A percentile compares a stretch with the other conserved stretches of the same genome.
Evolutionary conservation across 495 filamentous ascomycete species (phyloP).

Genomic region (Penicillium macrosclerotiorum): DNA sequence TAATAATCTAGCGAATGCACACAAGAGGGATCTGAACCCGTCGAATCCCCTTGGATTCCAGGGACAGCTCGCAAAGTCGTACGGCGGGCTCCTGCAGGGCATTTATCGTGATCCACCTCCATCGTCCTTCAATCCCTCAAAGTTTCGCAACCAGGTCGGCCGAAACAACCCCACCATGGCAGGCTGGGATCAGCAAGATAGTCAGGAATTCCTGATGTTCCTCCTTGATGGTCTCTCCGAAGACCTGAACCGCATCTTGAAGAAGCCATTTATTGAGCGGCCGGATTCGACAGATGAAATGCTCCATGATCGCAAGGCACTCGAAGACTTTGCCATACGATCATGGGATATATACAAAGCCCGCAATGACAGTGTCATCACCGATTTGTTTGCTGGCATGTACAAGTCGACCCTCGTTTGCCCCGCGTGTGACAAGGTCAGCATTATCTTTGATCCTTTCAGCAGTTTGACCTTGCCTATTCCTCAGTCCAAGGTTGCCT

Average conservation of each 20-base stretch:
- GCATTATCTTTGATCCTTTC: constrained; percentile 98
- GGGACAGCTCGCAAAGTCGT: constrained; percentile 79
- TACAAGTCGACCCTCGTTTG: constrained; percentile 97
- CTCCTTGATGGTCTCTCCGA: constrained; percentile 93
- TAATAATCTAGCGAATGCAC: constrained; percentile 53
- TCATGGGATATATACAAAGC: constrained; percentile 91
- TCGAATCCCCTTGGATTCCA: constrained; percentile 79
- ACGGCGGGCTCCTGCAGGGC: constrained; percentile 67
- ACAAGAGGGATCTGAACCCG: constrained; percentile 76
- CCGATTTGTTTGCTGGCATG: constrained; percentile 92
- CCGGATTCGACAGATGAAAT: constrained; percentile 97
- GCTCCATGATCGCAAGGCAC: constrained; percentile 73
- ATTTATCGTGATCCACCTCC: constrained; percentile 62
- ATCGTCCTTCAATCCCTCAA: constrained; percentile 64
- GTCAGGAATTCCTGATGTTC: constrained; percentile 96
- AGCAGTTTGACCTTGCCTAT: constrained; percentile 90
- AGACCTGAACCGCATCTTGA: constrained; percentile 87
- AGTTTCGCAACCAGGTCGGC: constrained; percentile 80
- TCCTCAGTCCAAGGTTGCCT: constrained; percentile 78
- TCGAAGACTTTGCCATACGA: constrained; percentile 77
- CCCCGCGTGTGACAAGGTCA: constrained; percentile 87
- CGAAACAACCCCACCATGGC: constrained; percentile 80
- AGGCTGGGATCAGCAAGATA: constrained; percentile 94
- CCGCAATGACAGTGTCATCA: constrained; percentile 91
- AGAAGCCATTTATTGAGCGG: constrained; percentile 97